A percentile compares a stretch with the other conserved stretches of the same genome.
phyloP scores from a whole-genome alignment of 129 eudicot species.

The sunflower (Helianthus annuus) region DNA sequence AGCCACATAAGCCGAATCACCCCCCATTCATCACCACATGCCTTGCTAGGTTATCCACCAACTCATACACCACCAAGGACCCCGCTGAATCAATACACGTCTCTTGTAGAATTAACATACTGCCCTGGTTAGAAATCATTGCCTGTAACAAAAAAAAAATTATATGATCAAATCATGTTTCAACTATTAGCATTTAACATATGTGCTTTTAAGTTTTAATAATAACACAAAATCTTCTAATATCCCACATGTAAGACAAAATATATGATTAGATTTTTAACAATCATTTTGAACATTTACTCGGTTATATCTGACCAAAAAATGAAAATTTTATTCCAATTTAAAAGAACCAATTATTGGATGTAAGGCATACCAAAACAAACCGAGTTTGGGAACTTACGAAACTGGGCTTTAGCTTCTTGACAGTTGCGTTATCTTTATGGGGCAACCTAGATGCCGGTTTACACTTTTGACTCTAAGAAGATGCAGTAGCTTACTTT shows the following conservation, averaged over 20 bases:
- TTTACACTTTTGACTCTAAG: no score
- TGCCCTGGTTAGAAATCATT: slow-evolving; percentile 76
- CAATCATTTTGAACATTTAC: slow-evolving; percentile 2
- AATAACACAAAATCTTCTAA: background rate
- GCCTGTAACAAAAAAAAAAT: slow-evolving; percentile 49
- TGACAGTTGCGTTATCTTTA: no score
- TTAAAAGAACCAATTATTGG: no score
- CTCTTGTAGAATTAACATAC: slow-evolving; percentile 95
- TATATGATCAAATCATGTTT: background rate
- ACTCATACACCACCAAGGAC: slow-evolving; percentile 89
- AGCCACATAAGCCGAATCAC: slow-evolving; percentile 96
- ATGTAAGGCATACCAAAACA: no score
- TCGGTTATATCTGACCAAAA: no score
- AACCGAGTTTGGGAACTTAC: no score
- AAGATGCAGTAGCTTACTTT: no score
- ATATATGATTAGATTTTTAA: background rate
- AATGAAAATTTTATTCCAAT: no score
- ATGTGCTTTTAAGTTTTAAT: background rate
- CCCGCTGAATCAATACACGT: slow-evolving; percentile 90
- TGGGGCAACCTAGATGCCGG: no score
- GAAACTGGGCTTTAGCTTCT: no score
- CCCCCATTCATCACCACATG: slow-evolving; percentile 95
- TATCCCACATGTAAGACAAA: no score
- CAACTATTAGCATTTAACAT: no score
- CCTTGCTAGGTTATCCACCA: slow-evolving; percentile 97